Evolutionary conservation across 2,329 filamentous ascomycete species (phyloP).

Genomic region (Fusarium pseudograminearum): DNA sequence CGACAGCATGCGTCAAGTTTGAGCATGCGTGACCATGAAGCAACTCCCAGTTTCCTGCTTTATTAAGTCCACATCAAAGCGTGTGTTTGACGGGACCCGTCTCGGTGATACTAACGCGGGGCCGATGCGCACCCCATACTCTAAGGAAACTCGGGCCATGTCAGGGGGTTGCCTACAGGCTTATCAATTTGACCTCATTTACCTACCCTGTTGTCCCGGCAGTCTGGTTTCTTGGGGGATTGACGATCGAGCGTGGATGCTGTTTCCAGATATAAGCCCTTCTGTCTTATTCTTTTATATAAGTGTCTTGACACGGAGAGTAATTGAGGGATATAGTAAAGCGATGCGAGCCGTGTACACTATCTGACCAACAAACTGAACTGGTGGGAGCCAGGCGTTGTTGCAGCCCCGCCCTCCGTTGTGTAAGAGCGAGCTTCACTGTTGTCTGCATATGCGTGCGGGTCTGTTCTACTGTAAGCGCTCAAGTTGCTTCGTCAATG

Average conservation of each 20-base stretch:
- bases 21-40: conserved; percentile 4
- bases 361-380: background rate
- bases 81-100: conserved; percentile 13
- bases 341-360: background rate
- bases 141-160: background rate
- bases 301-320: background rate
- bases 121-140: background rate
- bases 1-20: conserved; percentile 4
- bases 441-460: conserved; percentile 14
- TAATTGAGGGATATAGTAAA: background rate
- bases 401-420: conserved; percentile 40
- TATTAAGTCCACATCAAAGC: conserved; percentile 11
- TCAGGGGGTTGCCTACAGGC: background rate
- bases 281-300: background rate
- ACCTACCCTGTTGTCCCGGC: background rate
- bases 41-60: conserved; percentile 5
- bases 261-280: background rate
- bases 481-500: conserved; percentile 29
- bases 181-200: background rate
- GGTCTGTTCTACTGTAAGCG: conserved; percentile 11
- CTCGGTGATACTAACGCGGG: conserved; percentile 15
- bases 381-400: conserved; percentile 16
- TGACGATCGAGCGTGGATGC: background rate
- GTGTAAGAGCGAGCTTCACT: conserved; percentile 27
- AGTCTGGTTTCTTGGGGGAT: background rate